phyloP scores from a whole-genome alignment of 2,329 filamentous ascomycete genomes.

The Penicillium sp. region DNA sequence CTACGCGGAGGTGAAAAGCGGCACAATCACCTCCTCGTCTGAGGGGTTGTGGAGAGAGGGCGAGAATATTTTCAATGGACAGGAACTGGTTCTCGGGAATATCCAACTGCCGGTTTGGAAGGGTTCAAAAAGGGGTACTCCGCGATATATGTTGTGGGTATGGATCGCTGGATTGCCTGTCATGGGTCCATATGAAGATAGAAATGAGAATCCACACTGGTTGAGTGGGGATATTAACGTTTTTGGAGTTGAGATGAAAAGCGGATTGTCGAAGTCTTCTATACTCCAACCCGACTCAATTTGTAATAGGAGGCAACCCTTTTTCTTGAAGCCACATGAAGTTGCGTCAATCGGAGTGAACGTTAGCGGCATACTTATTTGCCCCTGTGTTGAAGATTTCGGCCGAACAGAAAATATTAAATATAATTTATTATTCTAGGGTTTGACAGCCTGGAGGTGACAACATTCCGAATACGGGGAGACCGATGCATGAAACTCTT shows the following conservation, averaged over 20 bases:
- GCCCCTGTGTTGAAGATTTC: slow-evolving; percentile 1
- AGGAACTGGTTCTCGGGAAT: neutral
- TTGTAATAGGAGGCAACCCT: slow-evolving; percentile 6
- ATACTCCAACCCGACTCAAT: neutral
- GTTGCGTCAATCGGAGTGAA: slow-evolving; percentile 1
- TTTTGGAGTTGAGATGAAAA: neutral
- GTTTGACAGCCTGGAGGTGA: neutral
- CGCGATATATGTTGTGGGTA: slow-evolving; percentile 1
- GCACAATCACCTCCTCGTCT: neutral
- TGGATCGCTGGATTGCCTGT: neutral
- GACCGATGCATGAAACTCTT: slow-evolving; percentile 5
- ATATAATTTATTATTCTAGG: neutral
- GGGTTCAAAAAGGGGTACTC: neutral
- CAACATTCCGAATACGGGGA: slow-evolving; percentile 1
- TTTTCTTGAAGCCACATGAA: slow-evolving; percentile 1
- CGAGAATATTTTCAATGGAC: neutral
- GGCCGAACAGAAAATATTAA: neutral
- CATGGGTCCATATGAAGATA: neutral
- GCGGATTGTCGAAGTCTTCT: neutral
- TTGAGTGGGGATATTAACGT: neutral
- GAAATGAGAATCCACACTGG: neutral
- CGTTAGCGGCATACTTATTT: slow-evolving; percentile 1
- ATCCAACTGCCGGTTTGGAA: neutral
- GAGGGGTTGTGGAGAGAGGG: neutral
- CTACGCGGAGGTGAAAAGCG: neutral